Evolutionary conservation across 1,284 basidiomycete genomes (phyloP).

Genomic region (Anthracocystis setariae): DNA sequence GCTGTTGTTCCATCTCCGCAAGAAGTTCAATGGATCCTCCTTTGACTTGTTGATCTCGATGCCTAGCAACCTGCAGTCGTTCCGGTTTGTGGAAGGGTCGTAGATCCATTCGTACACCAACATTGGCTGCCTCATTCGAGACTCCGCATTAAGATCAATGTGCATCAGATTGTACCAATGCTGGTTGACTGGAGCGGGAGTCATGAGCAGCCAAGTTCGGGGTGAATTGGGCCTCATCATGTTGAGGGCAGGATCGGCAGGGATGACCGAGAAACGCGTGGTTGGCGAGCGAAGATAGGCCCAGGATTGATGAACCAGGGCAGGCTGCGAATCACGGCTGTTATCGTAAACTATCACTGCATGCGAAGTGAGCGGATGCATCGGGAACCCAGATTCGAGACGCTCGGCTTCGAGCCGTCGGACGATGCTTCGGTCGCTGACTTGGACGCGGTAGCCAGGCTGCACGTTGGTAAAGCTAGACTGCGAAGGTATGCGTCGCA

Average conservation of each 20-base stretch:
- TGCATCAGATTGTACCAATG: background rate
- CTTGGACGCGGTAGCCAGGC: background rate
- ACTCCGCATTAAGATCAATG: background rate
- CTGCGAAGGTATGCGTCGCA: background rate
- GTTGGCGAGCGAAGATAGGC: background rate
- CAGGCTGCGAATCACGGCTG: background rate
- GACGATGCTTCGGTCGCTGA: background rate
- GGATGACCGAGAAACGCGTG: background rate
- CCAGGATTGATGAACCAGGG: background rate
- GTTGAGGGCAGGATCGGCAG: background rate
- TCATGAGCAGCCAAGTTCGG: slow-evolving; percentile 4
- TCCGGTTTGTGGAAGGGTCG: background rate
- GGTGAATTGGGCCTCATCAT: background rate
- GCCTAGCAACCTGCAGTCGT: background rate
- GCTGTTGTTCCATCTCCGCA: slow-evolving; percentile 9
- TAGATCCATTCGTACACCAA: slow-evolving; percentile 1
- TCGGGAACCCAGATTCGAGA: background rate
- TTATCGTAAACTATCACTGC: background rate
- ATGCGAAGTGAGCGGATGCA: background rate
- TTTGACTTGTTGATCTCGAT: background rate
- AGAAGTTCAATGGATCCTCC: slow-evolving; percentile 4
- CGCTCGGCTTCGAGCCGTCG: background rate
- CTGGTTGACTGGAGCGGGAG: slow-evolving; percentile 8
- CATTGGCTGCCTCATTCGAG: slow-evolving; percentile 6
- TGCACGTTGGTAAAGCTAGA: background rate